Conservation (phyloP, 371 early-diverging fungal genomes). For the Mucor irregularis region DNA sequence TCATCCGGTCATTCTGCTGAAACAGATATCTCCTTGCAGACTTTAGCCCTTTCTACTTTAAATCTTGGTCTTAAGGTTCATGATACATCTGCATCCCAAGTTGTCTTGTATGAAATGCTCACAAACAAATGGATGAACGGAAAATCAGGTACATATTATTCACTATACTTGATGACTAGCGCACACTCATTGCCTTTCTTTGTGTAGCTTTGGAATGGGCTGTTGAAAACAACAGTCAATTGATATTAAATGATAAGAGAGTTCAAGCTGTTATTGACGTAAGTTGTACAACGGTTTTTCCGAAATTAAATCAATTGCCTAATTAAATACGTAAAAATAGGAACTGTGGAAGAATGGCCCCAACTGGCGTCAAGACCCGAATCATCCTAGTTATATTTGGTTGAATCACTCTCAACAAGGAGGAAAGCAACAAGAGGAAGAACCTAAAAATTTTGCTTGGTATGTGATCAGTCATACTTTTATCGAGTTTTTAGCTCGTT, state of each 20-base stretch:
- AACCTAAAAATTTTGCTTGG: conserved; percentile 7
- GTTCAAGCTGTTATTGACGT: conserved; percentile 36
- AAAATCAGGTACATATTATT: conserved; percentile 28
- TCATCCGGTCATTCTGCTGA: conserved; percentile 17
- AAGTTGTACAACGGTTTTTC: conserved; percentile 1
- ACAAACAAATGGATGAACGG: conserved; percentile 32
- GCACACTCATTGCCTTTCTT: background rate
- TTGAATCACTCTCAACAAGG: background rate
- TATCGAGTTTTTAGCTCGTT: conserved; percentile 32
- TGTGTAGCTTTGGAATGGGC: conserved; percentile 40
- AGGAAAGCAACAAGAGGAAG: background rate
- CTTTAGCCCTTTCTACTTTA: conserved; percentile 35
- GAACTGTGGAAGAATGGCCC: conserved; percentile 30
- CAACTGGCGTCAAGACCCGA: conserved; percentile 31
- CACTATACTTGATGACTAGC: too few relatives aligned
- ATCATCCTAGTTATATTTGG: conserved; percentile 36
- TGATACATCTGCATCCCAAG: conserved; percentile 17
- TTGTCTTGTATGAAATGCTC: conserved; percentile 33
- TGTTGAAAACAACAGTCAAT: conserved; percentile 35
- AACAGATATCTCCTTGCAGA: conserved; percentile 28
- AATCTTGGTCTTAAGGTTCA: conserved; percentile 29
- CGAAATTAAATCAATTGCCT: conserved; percentile 4
- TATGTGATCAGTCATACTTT: conserved; percentile 6
- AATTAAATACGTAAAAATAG: background rate
- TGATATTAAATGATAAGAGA: conserved; percentile 31